Conservation (phyloP, 2,329 filamentous ascomycete genomes). For the Colletotrichum karsti region DNA sequence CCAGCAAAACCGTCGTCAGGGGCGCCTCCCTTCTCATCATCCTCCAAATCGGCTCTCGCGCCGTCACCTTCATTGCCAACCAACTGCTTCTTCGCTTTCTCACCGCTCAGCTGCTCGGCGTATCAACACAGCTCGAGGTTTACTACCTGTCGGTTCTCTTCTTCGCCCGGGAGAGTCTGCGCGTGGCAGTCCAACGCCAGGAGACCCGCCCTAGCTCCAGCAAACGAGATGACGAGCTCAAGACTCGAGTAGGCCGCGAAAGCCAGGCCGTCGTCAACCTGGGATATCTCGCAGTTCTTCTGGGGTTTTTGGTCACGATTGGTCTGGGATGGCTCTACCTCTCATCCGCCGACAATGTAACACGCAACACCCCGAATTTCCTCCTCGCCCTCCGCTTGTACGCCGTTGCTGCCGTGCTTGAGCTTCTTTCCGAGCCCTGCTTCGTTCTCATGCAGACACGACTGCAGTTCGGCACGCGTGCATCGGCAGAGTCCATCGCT, state of each 20-base stretch:
- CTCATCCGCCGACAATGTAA: constrained; percentile 53
- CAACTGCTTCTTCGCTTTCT: constrained; percentile 89
- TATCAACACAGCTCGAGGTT: constrained; percentile 90
- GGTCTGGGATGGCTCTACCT: constrained; percentile 75
- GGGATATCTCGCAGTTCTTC: constrained; percentile 78
- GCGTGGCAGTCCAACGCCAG: constrained; percentile 90
- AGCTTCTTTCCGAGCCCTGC: constrained; percentile 86
- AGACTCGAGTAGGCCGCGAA: constrained; percentile 43
- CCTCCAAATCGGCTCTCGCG: constrained; percentile 87
- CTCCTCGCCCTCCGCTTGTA: constrained; percentile 61
- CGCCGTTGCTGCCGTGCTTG: constrained; percentile 67
- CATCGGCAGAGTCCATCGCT: constrained; percentile 82
- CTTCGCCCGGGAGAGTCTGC: constrained; percentile 89
- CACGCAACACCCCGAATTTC: constrained; percentile 71
- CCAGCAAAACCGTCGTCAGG: constrained; percentile 55
- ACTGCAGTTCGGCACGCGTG: constrained; percentile 81
- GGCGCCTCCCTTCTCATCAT: constrained; percentile 88
- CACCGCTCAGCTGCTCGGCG: constrained; percentile 83
- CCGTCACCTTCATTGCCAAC: constrained; percentile 90
- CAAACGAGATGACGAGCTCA: constrained; percentile 33
- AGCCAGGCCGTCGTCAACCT: constrained; percentile 87
- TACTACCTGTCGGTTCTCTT: constrained; percentile 94
- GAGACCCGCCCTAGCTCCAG: constrained; percentile 14
- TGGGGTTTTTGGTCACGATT: constrained; percentile 73
- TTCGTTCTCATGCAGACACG: constrained; percentile 89